Conservation (phyloP, 2,329 filamentous ascomycete genomes). For the Torrubiellomyces zombiae region DNA sequence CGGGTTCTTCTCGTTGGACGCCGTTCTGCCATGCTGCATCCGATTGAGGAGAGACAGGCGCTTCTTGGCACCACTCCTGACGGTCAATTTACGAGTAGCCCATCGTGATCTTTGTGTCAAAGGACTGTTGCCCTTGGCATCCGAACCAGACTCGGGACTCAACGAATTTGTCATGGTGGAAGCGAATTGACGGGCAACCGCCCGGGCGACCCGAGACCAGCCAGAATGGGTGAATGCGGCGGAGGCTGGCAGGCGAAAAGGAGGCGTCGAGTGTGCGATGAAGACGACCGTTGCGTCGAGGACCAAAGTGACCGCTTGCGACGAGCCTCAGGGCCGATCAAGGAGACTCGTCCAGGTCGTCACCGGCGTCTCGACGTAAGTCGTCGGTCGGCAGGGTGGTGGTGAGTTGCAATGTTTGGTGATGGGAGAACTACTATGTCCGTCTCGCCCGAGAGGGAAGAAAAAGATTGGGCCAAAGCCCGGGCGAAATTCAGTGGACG, state of each 20-base stretch:
- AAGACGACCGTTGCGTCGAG: constrained; percentile 3
- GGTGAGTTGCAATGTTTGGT: no score
- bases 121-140: constrained; percentile 6
- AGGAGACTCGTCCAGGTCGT: no score
- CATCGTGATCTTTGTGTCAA: constrained; percentile 69
- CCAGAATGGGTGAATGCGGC: constrained; percentile 14
- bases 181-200: constrained; percentile 18
- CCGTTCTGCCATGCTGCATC: constrained; percentile 45
- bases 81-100: constrained; percentile 80
- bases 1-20: constrained; percentile 54
- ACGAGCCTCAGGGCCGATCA: no score
- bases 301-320: constrained; percentile 1
- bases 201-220: constrained; percentile 22
- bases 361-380: no score
- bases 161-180: constrained; percentile 17
- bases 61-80: constrained; percentile 61
- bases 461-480: no score
- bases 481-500: no score
- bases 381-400: no score
- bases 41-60: constrained; percentile 69
- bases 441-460: no score
- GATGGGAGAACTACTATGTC: no score
- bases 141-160: constrained; percentile 11
- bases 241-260: background rate
- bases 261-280: constrained; percentile 1